These are phyloP conservation scores for Lentithecium fluviatile DNA, from an alignment of 495 filamentous ascomycete species.

Conservation along the genomic window DNA sequence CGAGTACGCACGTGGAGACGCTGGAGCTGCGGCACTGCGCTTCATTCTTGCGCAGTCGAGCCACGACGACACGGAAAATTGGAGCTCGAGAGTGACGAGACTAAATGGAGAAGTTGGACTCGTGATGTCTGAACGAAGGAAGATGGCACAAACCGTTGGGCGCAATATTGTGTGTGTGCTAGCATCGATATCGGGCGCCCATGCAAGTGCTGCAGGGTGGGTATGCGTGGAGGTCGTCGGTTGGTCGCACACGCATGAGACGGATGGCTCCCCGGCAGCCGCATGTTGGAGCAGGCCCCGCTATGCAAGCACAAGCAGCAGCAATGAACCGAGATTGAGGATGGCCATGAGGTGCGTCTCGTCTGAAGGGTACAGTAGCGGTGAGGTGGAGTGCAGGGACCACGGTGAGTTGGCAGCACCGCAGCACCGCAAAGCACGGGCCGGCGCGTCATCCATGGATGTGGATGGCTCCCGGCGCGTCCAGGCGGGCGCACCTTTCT, in stretches of 20 bases:
- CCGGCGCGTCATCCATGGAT: too few relatives aligned
- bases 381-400: conserved; percentile 9
- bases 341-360: background rate
- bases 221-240: conserved; percentile 33
- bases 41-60: conserved; percentile 11
- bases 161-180: conserved; percentile 10
- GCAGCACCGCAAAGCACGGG: background rate
- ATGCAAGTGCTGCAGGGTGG: conserved; percentile 22
- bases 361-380: background rate
- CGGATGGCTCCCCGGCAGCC: conserved; percentile 20
- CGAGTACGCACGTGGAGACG: conserved; percentile 21
- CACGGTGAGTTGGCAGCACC: conserved; percentile 17
- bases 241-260: conserved; percentile 28
- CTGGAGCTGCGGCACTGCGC: conserved; percentile 4
- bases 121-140: conserved; percentile 4
- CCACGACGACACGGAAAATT: conserved; percentile 11
- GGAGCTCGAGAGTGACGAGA: conserved; percentile 5
- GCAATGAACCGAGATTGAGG: conserved; percentile 14
- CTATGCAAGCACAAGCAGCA: too few relatives aligned
- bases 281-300: conserved; percentile 16
- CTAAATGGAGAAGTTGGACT: conserved; percentile 10
- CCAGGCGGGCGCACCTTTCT: conserved; percentile 15
- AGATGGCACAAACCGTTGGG: conserved; percentile 17
- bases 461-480: background rate
- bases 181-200: conserved; percentile 21